These are phyloP conservation scores for Prunus persica DNA, from an alignment of 306 rosid genomes.

Conservation along the genomic window DNA sequence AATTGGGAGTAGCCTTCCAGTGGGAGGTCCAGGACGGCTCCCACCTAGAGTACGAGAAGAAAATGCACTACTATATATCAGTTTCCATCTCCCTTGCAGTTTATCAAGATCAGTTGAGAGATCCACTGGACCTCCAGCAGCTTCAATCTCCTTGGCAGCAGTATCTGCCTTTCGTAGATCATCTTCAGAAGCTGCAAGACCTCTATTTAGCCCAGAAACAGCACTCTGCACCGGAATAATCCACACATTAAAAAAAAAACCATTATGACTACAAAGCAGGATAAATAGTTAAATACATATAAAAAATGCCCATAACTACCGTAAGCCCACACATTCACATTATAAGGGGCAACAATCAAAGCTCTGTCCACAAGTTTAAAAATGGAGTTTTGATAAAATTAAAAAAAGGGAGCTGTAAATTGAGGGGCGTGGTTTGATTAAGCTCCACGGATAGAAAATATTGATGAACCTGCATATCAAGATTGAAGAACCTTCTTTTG, in stretches of 20 bases:
- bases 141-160: conserved; percentile 87
- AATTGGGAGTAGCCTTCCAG: conserved; percentile 81
- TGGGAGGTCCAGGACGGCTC: conserved; percentile 96
- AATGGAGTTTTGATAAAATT: background rate
- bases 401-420: background rate
- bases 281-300: background rate
- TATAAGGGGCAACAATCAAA: background rate
- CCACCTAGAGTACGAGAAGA: conserved; percentile 88
- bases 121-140: conserved; percentile 69
- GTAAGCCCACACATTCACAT: background rate
- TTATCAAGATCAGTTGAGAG: conserved; percentile 59
- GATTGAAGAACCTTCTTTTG: background rate
- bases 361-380: background rate
- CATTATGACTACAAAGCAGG: background rate
- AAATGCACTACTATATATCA: conserved; percentile 88
- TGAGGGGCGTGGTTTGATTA: background rate
- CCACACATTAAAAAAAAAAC: conserved; percentile 7
- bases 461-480: background rate
- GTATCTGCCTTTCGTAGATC: conserved; percentile 77
- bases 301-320: background rate
- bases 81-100: conserved; percentile 95
- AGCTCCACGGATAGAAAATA: background rate
- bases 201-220: conserved; percentile 90
- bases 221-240: conserved; percentile 55
- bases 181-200: conserved; percentile 82